Evolutionary conservation across 2,329 filamentous ascomycete genomes (phyloP).

Genomic region (Bipolaris oryzae): DNA sequence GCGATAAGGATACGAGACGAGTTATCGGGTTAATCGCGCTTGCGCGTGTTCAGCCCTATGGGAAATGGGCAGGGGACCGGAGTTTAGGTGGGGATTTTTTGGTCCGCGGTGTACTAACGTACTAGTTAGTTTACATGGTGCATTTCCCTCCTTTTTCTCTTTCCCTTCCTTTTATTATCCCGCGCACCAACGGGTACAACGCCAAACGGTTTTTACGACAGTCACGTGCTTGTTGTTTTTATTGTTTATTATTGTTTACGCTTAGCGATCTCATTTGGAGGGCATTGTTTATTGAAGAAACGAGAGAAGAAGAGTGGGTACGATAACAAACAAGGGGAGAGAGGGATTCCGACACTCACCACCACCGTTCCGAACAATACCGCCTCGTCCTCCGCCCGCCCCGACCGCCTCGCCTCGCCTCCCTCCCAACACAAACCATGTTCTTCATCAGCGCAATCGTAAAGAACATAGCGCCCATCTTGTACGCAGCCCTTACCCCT

Average conservation of each 20-base stretch:
- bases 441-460: slow-evolving; percentile 45
- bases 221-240: background rate
- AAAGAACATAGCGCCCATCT: slow-evolving; percentile 47
- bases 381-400: background rate
- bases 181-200: too few relatives aligned
- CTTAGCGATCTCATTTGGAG: too few relatives aligned
- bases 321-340: background rate
- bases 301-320: background rate
- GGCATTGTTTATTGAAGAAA: too few relatives aligned
- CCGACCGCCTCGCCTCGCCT: background rate
- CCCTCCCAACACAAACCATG: slow-evolving; percentile 30
- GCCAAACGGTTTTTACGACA: too few relatives aligned
- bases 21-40: too few relatives aligned
- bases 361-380: slow-evolving; percentile 10
- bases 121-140: too few relatives aligned
- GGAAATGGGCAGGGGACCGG: too few relatives aligned
- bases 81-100: too few relatives aligned
- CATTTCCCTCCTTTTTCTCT: background rate
- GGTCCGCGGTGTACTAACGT: too few relatives aligned
- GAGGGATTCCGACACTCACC: slow-evolving; percentile 3
- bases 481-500: slow-evolving; percentile 46
- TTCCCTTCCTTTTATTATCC: background rate
- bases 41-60: too few relatives aligned
- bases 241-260: too few relatives aligned
- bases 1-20: too few relatives aligned